These are phyloP conservation scores for Sonneratia alba DNA, from an alignment of 345 rosid species.

Conservation along the genomic window DNA sequence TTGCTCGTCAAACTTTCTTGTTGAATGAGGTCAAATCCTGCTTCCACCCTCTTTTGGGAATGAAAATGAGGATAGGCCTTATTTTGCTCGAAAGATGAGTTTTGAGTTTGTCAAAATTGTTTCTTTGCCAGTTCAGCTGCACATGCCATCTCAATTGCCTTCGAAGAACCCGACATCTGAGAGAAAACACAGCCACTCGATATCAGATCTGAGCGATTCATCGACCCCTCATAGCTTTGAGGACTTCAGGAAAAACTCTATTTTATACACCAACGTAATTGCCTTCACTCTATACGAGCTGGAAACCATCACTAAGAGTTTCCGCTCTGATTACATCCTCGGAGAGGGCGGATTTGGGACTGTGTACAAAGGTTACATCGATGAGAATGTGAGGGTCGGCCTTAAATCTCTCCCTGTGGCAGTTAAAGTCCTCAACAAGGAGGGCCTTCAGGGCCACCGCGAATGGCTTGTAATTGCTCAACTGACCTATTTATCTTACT, in stretches of 20 bases:
- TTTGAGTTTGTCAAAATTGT: not conserved
- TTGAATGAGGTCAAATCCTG: not conserved
- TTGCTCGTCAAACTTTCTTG: not conserved
- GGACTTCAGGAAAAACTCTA: constrained; percentile 52
- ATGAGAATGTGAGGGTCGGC: constrained; percentile 85
- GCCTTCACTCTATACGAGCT: too few relatives aligned
- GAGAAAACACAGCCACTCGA: constrained; percentile 56
- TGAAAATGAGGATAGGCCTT: not conserved
- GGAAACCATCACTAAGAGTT: constrained; percentile 88
- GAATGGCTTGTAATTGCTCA: constrained; percentile 69
- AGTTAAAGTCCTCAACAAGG: constrained; percentile 92
- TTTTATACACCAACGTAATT: too few relatives aligned
- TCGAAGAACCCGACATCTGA: constrained; percentile 26
- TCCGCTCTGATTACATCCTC: constrained; percentile 89
- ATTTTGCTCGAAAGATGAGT: not conserved
- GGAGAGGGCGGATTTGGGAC: constrained; percentile 99
- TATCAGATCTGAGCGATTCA: constrained; percentile 91
- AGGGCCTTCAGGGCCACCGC: constrained; percentile 96
- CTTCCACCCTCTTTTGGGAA: not conserved
- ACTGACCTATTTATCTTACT: not conserved
- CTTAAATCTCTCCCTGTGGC: constrained; percentile 96
- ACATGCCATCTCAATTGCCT: constrained; percentile 28
- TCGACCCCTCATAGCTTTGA: constrained; percentile 60
- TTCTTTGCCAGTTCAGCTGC: constrained; percentile 54
- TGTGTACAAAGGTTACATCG: constrained; percentile 94